phyloP scores from a whole-genome alignment of 176 grass and related monocot genomes.

The Triticum urartu region DNA sequence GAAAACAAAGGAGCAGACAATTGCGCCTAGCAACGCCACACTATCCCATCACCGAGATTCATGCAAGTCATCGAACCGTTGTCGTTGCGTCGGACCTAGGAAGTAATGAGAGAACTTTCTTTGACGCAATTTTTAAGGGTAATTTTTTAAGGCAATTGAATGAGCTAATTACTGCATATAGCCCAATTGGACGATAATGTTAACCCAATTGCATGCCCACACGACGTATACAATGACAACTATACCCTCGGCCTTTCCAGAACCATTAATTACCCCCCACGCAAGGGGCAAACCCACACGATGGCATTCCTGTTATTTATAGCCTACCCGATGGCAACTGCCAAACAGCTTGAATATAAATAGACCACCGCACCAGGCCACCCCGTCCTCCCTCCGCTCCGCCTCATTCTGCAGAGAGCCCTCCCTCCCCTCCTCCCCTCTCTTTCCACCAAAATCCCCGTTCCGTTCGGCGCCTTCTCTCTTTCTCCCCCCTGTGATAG shows the following conservation, averaged over 20 bases:
- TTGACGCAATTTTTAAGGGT: too few species aligned
- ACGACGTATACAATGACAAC: not conserved
- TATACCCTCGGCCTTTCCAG: not conserved
- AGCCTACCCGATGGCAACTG: fast-evolving
- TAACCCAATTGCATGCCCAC: not conserved
- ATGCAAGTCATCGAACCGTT: too few species aligned
- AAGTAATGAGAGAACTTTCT: too few species aligned
- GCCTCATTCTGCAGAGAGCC: not conserved
- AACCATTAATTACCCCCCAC: not conserved
- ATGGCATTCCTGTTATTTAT: not conserved
- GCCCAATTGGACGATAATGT: too few species aligned
- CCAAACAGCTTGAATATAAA: not conserved
- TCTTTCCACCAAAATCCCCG: not conserved
- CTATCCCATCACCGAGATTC: too few species aligned
- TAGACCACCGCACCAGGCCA: not conserved
- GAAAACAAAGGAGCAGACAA: too few species aligned
- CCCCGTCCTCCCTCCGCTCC: not conserved
- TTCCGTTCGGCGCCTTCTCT: not conserved
- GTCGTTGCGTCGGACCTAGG: too few species aligned
- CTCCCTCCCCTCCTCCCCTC: not conserved
- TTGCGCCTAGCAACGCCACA: too few species aligned
- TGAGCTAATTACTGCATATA: too few species aligned
- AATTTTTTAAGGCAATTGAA: too few species aligned
- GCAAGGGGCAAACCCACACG: not conserved
- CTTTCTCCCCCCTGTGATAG: not conserved